A percentile compares a stretch with the other conserved stretches of the same genome.
These are phyloP conservation scores for Aspergillus glaucus DNA, from an alignment of 2,329 filamentous ascomycete species.

Conservation along the genomic window DNA sequence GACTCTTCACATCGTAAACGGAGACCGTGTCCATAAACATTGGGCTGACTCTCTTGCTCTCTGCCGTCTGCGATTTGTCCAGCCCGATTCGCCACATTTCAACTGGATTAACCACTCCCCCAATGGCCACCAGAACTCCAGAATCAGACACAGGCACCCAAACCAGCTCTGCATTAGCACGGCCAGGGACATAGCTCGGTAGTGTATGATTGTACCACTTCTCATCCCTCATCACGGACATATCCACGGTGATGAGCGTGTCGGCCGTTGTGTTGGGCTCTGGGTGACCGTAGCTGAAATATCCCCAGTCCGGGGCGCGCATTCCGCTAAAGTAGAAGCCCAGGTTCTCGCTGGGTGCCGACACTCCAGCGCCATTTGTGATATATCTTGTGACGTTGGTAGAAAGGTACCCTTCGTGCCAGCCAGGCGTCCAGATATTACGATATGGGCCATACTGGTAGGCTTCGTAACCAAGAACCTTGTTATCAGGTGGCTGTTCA, in stretches of 20 bases:
- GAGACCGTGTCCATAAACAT: slow-evolving; percentile 33
- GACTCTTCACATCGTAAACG: slow-evolving; percentile 29
- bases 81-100: too few relatives aligned
- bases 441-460: slow-evolving; percentile 48
- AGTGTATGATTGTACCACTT: slow-evolving; percentile 55
- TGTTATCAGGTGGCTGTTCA: not conserved
- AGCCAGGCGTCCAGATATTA: slow-evolving; percentile 40
- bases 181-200: slow-evolving; percentile 43
- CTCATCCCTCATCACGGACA: slow-evolving; percentile 45
- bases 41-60: too few relatives aligned
- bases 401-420: slow-evolving; percentile 38
- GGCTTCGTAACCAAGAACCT: slow-evolving; percentile 41
- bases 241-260: slow-evolving; percentile 57
- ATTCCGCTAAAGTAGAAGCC: slow-evolving; percentile 67
- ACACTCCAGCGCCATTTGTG: slow-evolving; percentile 58
- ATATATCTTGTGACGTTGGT: slow-evolving; percentile 54
- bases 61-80: too few relatives aligned
- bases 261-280: slow-evolving; percentile 26
- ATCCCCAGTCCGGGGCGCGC: slow-evolving; percentile 45
- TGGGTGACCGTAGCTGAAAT: slow-evolving; percentile 36
- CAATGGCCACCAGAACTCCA: too few relatives aligned
- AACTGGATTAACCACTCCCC: too few relatives aligned
- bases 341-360: slow-evolving; percentile 62
- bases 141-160: slow-evolving; percentile 41
- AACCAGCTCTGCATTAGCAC: slow-evolving; percentile 60